These are phyloP conservation scores for Wickerhamiella occidentalis DNA, from an alignment of 805 yeast genomes.

Conservation along the genomic window DNA sequence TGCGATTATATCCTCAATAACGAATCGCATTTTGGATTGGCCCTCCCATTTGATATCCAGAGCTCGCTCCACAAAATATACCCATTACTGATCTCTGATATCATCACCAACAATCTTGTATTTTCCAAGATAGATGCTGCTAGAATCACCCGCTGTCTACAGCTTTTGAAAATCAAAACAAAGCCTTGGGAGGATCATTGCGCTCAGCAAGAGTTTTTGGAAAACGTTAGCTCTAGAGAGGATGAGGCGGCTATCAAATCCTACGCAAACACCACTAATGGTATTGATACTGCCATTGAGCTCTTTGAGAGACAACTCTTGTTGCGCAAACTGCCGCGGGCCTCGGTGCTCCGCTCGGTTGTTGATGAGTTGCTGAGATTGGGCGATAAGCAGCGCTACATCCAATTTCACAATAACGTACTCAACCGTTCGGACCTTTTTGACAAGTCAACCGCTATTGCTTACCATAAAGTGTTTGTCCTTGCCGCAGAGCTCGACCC, in stretches of 20 bases:
- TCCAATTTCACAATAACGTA: background rate
- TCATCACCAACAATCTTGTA: conserved; percentile 4
- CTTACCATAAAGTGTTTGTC: conserved; percentile 9
- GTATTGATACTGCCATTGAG: conserved; percentile 17
- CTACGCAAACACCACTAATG: conserved; percentile 17
- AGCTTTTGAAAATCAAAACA: conserved; percentile 4
- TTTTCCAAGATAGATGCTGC: conserved; percentile 7
- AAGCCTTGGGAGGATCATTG: conserved; percentile 9
- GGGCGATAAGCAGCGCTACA: background rate
- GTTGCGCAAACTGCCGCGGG: conserved; percentile 8
- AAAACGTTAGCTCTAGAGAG: background rate
- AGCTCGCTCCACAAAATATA: conserved; percentile 5
- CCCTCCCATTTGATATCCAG: conserved; percentile 13
- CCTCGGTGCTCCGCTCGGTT: conserved; percentile 14
- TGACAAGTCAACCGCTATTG: background rate
- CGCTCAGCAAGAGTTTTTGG: background rate
- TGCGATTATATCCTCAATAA: conserved; percentile 12
- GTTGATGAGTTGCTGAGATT: conserved; percentile 10
- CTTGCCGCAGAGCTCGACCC: conserved; percentile 7
- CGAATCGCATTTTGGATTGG: conserved; percentile 6
- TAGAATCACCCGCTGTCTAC: conserved; percentile 8
- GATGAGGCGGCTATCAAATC: conserved; percentile 12
- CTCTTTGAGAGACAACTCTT: conserved; percentile 14
- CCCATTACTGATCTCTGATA: conserved; percentile 16
- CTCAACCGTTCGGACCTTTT: background rate